phyloP scores from a whole-genome alignment of 768 basidiomycete species.

The Kwoniella newhampshirensis region DNA sequence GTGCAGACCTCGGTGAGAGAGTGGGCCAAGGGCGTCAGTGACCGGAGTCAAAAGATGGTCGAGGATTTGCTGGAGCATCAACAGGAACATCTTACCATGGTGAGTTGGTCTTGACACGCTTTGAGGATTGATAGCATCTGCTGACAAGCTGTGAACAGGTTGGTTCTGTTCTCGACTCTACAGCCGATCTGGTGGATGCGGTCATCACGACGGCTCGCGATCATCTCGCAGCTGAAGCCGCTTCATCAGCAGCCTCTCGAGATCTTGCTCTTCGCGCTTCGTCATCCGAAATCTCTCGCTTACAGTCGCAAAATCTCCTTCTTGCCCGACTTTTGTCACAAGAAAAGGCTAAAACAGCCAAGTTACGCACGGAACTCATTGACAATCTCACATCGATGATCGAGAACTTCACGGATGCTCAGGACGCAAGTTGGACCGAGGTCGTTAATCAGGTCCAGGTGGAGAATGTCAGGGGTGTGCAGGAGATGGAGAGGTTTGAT shows the following conservation, averaged over 20 bases:
- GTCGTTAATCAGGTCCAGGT: constrained; percentile 61
- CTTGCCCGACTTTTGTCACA: constrained; percentile 64
- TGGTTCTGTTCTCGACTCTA: constrained; percentile 58
- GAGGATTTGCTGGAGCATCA: constrained; percentile 41
- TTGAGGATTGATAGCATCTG: not conserved
- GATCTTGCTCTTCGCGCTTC: constrained; percentile 39
- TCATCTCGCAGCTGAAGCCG: constrained; percentile 62
- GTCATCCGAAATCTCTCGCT: constrained; percentile 57
- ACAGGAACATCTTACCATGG: constrained; percentile 39
- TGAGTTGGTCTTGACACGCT: constrained; percentile 15
- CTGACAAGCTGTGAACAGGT: constrained; percentile 28
- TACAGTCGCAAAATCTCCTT: constrained; percentile 69
- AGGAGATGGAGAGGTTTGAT: constrained; percentile 59
- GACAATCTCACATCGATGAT: constrained; percentile 71
- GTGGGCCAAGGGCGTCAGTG: constrained; percentile 39
- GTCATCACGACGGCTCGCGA: constrained; percentile 63
- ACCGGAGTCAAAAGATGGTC: constrained; percentile 34
- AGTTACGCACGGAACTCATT: constrained; percentile 71
- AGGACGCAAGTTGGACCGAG: constrained; percentile 66
- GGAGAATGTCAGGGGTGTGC: constrained; percentile 62
- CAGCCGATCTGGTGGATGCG: constrained; percentile 64
- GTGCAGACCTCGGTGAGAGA: constrained; percentile 33
- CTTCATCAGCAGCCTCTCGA: constrained; percentile 60
- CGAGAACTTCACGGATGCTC: constrained; percentile 66
- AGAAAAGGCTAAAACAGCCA: constrained; percentile 67